phyloP scores from a whole-genome alignment of 148 eudicot species.

The Limonium bicolor region DNA sequence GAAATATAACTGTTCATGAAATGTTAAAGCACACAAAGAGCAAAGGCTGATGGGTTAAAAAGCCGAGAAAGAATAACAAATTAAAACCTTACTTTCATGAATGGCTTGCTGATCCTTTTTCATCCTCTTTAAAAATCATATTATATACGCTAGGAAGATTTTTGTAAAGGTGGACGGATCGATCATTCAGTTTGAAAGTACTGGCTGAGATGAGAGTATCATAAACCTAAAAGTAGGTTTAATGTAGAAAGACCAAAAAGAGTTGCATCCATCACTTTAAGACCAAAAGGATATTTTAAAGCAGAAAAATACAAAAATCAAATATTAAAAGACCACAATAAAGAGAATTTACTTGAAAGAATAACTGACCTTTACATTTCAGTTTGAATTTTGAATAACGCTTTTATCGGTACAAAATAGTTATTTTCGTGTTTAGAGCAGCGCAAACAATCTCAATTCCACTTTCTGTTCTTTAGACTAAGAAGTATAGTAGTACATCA shows the following conservation, averaged over 20 bases:
- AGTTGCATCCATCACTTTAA: not conserved
- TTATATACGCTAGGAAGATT: not conserved
- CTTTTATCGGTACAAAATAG: not conserved
- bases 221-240: not conserved
- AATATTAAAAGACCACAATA: not conserved
- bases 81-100: constrained; percentile 4
- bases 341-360: not conserved
- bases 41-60: too few species aligned
- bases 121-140: not conserved
- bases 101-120: constrained; percentile 4
- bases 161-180: not conserved
- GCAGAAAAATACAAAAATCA: not conserved
- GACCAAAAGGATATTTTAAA: constrained; percentile 2
- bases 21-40: not conserved
- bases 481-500: too few species aligned
- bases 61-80: not conserved
- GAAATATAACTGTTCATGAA: not conserved
- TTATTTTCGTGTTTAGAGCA: too few species aligned
- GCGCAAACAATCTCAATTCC: not conserved
- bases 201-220: not conserved
- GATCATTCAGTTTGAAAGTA: constrained; percentile 3
- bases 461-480: not conserved
- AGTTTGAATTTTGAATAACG: not conserved
- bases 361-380: not conserved
- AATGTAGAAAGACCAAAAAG: not conserved